Conservation (phyloP, 163 green algal genomes). For the Dunaliella salina region DNA sequence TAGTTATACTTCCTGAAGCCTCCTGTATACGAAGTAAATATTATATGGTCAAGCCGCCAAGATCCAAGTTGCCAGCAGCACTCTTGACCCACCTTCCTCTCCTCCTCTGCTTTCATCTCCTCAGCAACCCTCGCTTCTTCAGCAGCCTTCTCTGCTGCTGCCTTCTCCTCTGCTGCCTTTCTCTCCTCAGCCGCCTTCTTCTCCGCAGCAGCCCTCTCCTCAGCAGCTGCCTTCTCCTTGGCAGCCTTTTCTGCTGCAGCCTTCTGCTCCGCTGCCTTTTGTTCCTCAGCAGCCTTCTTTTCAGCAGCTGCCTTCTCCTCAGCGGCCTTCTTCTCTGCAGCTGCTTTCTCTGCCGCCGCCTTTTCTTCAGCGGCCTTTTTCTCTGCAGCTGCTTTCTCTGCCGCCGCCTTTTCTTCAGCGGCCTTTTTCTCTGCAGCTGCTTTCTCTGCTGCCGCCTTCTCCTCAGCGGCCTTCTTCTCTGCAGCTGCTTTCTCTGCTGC, state of each 20-base stretch:
- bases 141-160: not conserved
- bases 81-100: too few relatives aligned
- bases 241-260: too few relatives aligned
- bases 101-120: not conserved
- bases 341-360: not conserved
- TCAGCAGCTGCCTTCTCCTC: not conserved
- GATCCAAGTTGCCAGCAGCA: too few relatives aligned
- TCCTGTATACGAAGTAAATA: too few relatives aligned
- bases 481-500: not conserved
- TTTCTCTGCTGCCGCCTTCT: not conserved
- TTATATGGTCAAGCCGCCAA: too few relatives aligned
- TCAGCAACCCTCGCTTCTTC: not conserved
- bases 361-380: too few relatives aligned
- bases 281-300: too few relatives aligned
- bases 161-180: not conserved
- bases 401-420: not conserved
- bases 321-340: not conserved
- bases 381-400: too few relatives aligned
- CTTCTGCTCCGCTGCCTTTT: too few relatives aligned
- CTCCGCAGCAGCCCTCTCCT: not conserved
- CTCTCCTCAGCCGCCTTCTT: not conserved
- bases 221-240: not conserved
- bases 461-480: not conserved
- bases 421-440: too few relatives aligned
- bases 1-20: too few relatives aligned